A percentile compares a stretch with the other conserved stretches of the same genome.
These are phyloP conservation scores for Penicillium silybi DNA, from an alignment of 495 filamentous ascomycete species.

Conservation along the genomic window DNA sequence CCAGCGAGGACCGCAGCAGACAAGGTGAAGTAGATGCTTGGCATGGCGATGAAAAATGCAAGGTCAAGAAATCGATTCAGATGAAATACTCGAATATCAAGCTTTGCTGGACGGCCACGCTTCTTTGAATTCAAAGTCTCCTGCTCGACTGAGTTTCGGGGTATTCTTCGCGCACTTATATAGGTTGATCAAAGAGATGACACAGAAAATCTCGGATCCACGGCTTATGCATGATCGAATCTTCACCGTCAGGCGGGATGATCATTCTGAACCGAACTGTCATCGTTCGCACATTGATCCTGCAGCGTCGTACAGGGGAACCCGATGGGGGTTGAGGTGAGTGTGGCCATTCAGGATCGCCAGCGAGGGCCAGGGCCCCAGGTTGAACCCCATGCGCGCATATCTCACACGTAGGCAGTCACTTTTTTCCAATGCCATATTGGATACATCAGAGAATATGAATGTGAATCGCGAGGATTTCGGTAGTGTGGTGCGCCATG, in stretches of 20 bases:
- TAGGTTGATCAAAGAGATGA: background rate
- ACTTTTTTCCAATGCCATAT: conserved; percentile 2
- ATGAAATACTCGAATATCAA: background rate
- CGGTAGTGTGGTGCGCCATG: conserved; percentile 5
- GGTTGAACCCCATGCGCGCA: conserved; percentile 7
- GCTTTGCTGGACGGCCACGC: background rate
- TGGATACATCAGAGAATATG: background rate
- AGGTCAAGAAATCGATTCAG: background rate
- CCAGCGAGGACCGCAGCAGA: conserved; percentile 13
- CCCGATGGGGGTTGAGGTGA: background rate
- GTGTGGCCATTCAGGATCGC: conserved; percentile 2
- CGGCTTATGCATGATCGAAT: conserved; percentile 4
- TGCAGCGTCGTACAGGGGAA: background rate
- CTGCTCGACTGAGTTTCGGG: background rate
- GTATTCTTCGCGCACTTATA: background rate
- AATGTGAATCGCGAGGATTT: background rate
- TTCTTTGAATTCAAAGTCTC: background rate
- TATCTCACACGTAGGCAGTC: conserved; percentile 25
- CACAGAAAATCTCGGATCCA: background rate
- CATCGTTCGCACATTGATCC: conserved; percentile 5
- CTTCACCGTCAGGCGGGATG: conserved; percentile 6
- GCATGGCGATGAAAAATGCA: conserved; percentile 9
- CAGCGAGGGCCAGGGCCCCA: conserved; percentile 1
- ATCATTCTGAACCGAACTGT: conserved; percentile 22
- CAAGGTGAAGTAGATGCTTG: conserved; percentile 11